Percentiles rank a stretch among this genome's conserved stretches.
Conservation (phyloP, 2,329 filamentous ascomycete genomes). For the Verticillium dahliae region DNA sequence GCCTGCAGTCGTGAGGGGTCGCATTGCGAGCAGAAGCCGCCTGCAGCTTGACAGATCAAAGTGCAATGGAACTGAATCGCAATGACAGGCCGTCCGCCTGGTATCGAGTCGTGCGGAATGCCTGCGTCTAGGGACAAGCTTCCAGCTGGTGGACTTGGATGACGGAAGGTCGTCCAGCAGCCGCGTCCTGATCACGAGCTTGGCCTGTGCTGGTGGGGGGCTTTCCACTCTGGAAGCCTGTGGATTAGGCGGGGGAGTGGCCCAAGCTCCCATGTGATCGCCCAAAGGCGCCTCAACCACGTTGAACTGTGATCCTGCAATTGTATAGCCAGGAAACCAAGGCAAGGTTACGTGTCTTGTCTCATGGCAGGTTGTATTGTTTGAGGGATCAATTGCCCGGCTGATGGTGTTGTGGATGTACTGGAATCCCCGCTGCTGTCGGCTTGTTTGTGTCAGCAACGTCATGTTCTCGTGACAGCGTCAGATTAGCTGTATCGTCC, state of each 20-base stretch:
- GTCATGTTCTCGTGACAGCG: too few species aligned
- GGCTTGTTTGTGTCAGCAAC: too few species aligned
- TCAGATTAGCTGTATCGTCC: too few species aligned
- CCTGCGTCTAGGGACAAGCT: not conserved
- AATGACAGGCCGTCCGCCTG: not conserved
- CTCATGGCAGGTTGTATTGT: too few species aligned
- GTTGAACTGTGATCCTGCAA: too few species aligned
- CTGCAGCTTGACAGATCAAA: not conserved
- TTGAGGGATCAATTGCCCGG: too few species aligned
- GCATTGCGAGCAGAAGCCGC: not conserved
- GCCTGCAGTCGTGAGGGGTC: not conserved
- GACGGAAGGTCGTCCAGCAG: not conserved
- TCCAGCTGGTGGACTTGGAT: not conserved
- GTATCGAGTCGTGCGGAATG: not conserved
- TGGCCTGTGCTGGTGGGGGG: not conserved
- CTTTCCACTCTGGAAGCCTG: not conserved
- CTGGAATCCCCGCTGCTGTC: too few species aligned
- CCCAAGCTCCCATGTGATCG: not conserved
- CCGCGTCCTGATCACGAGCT: not conserved
- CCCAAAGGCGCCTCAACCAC: not conserved
- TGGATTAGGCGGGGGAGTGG: not conserved
- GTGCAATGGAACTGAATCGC: not conserved
- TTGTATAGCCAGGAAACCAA: too few species aligned
- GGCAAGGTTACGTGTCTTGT: too few species aligned
- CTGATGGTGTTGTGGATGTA: too few species aligned